These are phyloP conservation scores for Sugiyamaella lignohabitans DNA, from an alignment of 805 yeast genomes.

Conservation along the genomic window DNA sequence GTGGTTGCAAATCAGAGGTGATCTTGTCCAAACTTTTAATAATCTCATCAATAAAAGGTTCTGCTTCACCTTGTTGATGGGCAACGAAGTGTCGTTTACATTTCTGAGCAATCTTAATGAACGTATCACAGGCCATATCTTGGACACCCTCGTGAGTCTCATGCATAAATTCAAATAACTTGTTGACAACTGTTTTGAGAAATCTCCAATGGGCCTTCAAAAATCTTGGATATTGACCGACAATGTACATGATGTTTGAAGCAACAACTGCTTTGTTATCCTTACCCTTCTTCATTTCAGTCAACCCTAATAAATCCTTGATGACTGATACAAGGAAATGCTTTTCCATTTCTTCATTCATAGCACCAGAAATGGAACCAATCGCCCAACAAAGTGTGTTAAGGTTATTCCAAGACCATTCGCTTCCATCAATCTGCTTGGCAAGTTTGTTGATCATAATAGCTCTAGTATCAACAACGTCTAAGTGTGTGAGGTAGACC, in stretches of 20 bases:
- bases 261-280: slow-evolving; percentile 99
- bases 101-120: slow-evolving; percentile 88
- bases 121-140: slow-evolving; percentile 99
- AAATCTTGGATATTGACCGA: slow-evolving; percentile 97
- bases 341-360: slow-evolving; percentile 97
- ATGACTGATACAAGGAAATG: slow-evolving; percentile 88
- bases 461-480: slow-evolving; percentile 86
- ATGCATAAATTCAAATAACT: slow-evolving; percentile 97
- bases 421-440: slow-evolving; percentile 89
- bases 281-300: slow-evolving; percentile 95
- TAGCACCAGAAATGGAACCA: slow-evolving; percentile 97
- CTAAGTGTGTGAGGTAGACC: slow-evolving; percentile 91
- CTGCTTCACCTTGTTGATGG: slow-evolving; percentile 75
- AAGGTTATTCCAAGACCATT: slow-evolving; percentile 99
- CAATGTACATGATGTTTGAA: slow-evolving; percentile 98
- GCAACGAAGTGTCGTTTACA: slow-evolving; percentile 94
- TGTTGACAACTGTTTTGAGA: slow-evolving; percentile 89
- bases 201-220: slow-evolving; percentile 98
- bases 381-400: slow-evolving; percentile 99
- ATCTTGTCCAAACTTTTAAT: slow-evolving; percentile 75
- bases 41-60: slow-evolving; percentile 88
- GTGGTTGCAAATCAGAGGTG: slow-evolving; percentile 91
- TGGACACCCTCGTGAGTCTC: slow-evolving; percentile 99
- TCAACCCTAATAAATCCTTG: slow-evolving; percentile 81
- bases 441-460: slow-evolving; percentile 91